These are phyloP conservation scores for Coemansia sp. DNA, from an alignment of 192 early-diverging fungal species.

Conservation along the genomic window DNA sequence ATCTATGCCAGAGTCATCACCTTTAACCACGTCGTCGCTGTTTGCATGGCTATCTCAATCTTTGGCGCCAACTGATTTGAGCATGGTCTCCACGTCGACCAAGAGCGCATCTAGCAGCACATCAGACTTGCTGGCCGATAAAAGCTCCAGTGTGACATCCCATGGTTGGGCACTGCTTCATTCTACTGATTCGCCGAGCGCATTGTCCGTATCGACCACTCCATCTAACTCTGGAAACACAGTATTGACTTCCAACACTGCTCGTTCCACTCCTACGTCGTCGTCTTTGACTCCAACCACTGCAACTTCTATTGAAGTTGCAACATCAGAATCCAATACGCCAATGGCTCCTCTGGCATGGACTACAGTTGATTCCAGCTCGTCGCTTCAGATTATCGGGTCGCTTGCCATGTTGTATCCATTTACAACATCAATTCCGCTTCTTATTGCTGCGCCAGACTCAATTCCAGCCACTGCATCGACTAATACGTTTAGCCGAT, in stretches of 20 bases:
- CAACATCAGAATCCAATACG: background rate
- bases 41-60: background rate
- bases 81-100: background rate
- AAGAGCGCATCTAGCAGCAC: background rate
- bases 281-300: conserved; percentile 5
- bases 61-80: background rate
- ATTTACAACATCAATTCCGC: background rate
- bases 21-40: background rate
- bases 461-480: too few relatives aligned
- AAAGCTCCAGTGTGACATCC: too few relatives aligned
- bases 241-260: too few relatives aligned
- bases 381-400: background rate
- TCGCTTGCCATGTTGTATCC: conserved; percentile 3
- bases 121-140: too few relatives aligned
- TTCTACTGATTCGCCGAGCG: too few relatives aligned
- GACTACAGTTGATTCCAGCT: background rate
- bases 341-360: background rate
- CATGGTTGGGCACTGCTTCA: too few relatives aligned
- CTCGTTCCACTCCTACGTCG: too few relatives aligned
- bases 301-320: background rate
- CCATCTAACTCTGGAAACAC: background rate
- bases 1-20: too few relatives aligned
- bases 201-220: background rate
- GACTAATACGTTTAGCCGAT: too few relatives aligned
- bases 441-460: background rate